phyloP scores from a whole-genome alignment of 306 rosid species.

The Trifolium subterraneum region DNA sequence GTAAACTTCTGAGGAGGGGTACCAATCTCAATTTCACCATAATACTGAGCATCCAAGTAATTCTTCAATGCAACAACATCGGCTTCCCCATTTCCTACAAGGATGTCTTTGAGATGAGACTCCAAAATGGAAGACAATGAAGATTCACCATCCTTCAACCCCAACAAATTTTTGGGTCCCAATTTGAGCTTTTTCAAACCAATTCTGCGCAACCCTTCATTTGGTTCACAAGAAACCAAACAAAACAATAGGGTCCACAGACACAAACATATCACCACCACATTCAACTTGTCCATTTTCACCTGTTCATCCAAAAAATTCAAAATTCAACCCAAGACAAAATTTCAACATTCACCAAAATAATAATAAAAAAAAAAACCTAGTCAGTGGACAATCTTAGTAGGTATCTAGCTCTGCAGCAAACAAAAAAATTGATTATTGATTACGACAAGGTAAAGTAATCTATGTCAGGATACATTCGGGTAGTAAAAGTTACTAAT shows the following conservation, averaged over 20 bases:
- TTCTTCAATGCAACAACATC: slow-evolving; percentile 76
- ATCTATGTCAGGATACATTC: too few species aligned
- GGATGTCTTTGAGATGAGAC: slow-evolving; percentile 42
- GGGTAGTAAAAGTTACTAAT: too few species aligned
- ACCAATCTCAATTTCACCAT: slow-evolving; percentile 84
- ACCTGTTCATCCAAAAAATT: slow-evolving; percentile 49
- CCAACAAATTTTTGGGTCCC: slow-evolving; percentile 50
- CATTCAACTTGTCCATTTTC: slow-evolving; percentile 56
- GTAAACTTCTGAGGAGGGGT: slow-evolving; percentile 87
- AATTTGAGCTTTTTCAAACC: slow-evolving; percentile 67
- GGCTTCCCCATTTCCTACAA: slow-evolving; percentile 39
- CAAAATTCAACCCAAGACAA: neutral
- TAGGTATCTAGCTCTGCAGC: neutral
- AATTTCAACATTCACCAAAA: neutral
- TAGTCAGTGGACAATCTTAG: neutral
- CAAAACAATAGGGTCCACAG: slow-evolving; percentile 57
- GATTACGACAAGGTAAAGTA: too few species aligned
- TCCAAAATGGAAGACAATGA: slow-evolving; percentile 45
- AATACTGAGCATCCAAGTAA: slow-evolving; percentile 94
- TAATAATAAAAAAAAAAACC: neutral
- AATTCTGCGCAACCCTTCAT: slow-evolving; percentile 67
- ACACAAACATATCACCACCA: slow-evolving; percentile 50
- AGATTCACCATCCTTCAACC: slow-evolving; percentile 43
- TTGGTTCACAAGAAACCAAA: slow-evolving; percentile 52
- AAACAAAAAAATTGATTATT: neutral